phyloP scores from a whole-genome alignment of 2,329 filamentous ascomycete species.

The Emergomyces pasteurianus region DNA sequence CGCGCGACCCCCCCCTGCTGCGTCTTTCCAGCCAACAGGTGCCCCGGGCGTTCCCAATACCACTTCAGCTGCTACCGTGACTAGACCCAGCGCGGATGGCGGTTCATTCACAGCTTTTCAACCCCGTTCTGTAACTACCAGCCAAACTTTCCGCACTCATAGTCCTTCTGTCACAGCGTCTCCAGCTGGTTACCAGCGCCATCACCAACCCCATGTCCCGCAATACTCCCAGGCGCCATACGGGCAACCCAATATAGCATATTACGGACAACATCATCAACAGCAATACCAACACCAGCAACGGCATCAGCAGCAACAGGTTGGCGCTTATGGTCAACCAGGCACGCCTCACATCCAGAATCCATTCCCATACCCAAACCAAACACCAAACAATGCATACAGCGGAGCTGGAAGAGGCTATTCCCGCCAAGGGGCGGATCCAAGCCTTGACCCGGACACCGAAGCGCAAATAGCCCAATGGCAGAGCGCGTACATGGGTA shows the following conservation, averaged over 20 bases:
- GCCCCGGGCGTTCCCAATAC: constrained; percentile 17
- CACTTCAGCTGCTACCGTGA: constrained; percentile 15
- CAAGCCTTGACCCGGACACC: constrained; percentile 58
- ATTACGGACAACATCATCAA: constrained; percentile 38
- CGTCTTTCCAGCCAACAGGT: constrained; percentile 23
- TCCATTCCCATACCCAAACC: constrained; percentile 59
- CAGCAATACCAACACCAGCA: neutral
- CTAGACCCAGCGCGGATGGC: constrained; percentile 25
- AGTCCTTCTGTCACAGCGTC: constrained; percentile 26
- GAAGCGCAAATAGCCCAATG: constrained; percentile 89
- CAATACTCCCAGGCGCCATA: constrained; percentile 17
- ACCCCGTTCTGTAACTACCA: constrained; percentile 45
- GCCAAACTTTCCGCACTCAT: constrained; percentile 24
- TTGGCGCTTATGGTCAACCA: constrained; percentile 36
- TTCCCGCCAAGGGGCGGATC: constrained; percentile 24
- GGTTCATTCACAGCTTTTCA: constrained; percentile 45
- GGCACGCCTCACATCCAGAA: constrained; percentile 62
- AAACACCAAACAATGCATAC: constrained; percentile 25
- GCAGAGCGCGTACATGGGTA: constrained; percentile 75
- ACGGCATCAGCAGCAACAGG: constrained; percentile 14
- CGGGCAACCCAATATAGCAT: constrained; percentile 24
- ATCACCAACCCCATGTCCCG: constrained; percentile 22
- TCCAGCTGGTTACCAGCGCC: constrained; percentile 30
- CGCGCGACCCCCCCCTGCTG: constrained; percentile 58
- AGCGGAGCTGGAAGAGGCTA: constrained; percentile 34